Conservation (phyloP, 2,329 filamentous ascomycete genomes). For the Claviceps arundinis region DNA sequence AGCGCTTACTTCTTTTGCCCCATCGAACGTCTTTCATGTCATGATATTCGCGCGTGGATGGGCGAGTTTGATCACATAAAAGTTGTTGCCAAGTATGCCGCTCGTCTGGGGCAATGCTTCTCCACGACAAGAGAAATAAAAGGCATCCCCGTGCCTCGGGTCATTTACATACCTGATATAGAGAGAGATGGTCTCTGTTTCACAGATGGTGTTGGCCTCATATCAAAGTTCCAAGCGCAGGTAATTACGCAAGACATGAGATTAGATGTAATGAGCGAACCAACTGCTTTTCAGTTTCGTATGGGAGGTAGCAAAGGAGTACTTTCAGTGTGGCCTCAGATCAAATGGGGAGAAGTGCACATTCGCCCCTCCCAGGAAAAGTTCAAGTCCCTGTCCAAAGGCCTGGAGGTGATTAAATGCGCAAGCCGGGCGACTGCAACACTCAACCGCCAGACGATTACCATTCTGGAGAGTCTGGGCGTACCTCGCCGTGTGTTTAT, state of each 20-base stretch:
- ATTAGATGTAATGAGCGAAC: slow-evolving; percentile 42
- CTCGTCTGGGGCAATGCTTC: slow-evolving; percentile 86
- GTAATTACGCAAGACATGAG: slow-evolving; percentile 61
- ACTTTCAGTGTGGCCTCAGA: slow-evolving; percentile 59
- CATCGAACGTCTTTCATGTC: slow-evolving; percentile 50
- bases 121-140: slow-evolving; percentile 74
- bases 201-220: slow-evolving; percentile 85
- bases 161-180: slow-evolving; percentile 56
- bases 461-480: slow-evolving; percentile 67
- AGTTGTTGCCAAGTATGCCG: slow-evolving; percentile 78
- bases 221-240: slow-evolving; percentile 65
- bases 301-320: slow-evolving; percentile 89
- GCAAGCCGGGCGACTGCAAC: slow-evolving; percentile 66
- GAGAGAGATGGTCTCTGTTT: slow-evolving; percentile 57
- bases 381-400: slow-evolving; percentile 57
- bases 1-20: slow-evolving; percentile 88
- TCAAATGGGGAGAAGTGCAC: slow-evolving; percentile 54
- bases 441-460: slow-evolving; percentile 81
- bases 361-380: slow-evolving; percentile 81
- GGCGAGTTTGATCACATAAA: slow-evolving; percentile 71
- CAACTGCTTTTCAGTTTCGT: slow-evolving; percentile 84
- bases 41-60: slow-evolving; percentile 75
- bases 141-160: slow-evolving; percentile 44
- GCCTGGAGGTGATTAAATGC: slow-evolving; percentile 73
- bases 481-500: slow-evolving; percentile 56